phyloP scores from a whole-genome alignment of 140 eudicot genomes.

The Ambrosia hybrid region DNA sequence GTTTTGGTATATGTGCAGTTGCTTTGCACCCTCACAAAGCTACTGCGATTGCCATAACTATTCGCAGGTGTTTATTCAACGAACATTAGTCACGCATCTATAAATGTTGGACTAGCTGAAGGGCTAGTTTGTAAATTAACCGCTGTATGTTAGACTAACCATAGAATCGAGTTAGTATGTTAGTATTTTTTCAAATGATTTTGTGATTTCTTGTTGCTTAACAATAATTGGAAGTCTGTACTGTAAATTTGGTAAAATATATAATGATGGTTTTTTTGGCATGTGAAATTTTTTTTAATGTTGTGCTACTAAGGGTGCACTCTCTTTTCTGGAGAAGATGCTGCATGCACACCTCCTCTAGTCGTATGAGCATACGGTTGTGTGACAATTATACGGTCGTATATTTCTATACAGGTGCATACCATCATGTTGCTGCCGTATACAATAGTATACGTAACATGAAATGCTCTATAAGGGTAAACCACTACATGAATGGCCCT shows the following conservation, averaged over 20 bases:
- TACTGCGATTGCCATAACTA: conserved; percentile 51
- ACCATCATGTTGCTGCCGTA: too few relatives aligned
- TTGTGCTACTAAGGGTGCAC: too few relatives aligned
- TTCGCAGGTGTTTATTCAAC: conserved; percentile 70
- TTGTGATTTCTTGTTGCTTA: not conserved
- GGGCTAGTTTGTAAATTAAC: conserved; percentile 34
- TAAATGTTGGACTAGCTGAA: conserved; percentile 12
- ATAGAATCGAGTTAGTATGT: conserved; percentile 26
- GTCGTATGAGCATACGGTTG: too few relatives aligned
- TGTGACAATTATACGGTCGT: too few relatives aligned
- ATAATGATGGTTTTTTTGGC: not conserved
- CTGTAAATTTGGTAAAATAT: not conserved
- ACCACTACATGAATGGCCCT: too few relatives aligned
- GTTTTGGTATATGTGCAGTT: conserved; percentile 82
- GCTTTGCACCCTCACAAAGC: conserved; percentile 71
- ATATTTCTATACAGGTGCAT: too few relatives aligned
- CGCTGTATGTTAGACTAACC: conserved; percentile 35
- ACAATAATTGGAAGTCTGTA: not conserved
- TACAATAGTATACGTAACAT: too few relatives aligned
- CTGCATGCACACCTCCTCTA: too few relatives aligned
- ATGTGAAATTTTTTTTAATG: too few relatives aligned
- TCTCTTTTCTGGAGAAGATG: too few relatives aligned
- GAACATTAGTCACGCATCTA: conserved; percentile 31
- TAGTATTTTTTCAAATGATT: not conserved
- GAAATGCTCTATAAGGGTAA: too few relatives aligned